Evolutionary conservation across 768 basidiomycete species (phyloP).

Genomic region (Albatrellus ellisii): DNA sequence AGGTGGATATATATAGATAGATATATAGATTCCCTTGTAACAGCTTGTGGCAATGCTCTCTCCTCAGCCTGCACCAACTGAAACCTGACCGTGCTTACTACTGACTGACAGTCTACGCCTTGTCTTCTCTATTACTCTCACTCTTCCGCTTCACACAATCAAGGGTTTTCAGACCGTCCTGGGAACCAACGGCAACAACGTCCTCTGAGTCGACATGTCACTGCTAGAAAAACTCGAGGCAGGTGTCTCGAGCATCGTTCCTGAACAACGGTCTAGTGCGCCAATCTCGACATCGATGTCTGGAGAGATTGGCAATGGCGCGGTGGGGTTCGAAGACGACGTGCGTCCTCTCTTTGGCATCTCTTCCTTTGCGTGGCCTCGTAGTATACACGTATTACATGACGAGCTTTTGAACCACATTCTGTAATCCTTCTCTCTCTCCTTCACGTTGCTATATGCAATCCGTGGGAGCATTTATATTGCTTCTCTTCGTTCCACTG

Average conservation of each 20-base stretch:
- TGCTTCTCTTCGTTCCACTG: constrained; percentile 54
- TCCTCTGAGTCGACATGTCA: constrained; percentile 27
- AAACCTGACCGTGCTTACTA: too few species aligned
- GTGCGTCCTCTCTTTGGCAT: constrained; percentile 49
- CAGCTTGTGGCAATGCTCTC: too few species aligned
- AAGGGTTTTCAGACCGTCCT: too few species aligned
- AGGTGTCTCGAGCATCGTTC: constrained; percentile 31
- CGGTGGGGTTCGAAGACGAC: constrained; percentile 55
- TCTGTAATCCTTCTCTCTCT: constrained; percentile 12
- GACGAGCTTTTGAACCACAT: constrained; percentile 4
- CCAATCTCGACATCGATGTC: constrained; percentile 26
- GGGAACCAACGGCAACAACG: background rate
- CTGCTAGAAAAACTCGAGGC: constrained; percentile 45
- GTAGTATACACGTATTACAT: background rate
- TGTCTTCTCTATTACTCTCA: too few species aligned
- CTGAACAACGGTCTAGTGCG: constrained; percentile 25
- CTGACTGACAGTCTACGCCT: too few species aligned
- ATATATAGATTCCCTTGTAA: too few species aligned
- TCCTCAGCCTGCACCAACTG: too few species aligned
- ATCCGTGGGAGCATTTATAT: constrained; percentile 35
- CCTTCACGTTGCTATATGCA: constrained; percentile 13
- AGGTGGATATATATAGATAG: too few species aligned
- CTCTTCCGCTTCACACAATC: too few species aligned
- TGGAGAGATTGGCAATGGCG: constrained; percentile 44
- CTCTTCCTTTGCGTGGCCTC: constrained; percentile 11